Evolutionary conservation across 768 basidiomycete genomes (phyloP).

Genomic region (Serendipita vermifera): DNA sequence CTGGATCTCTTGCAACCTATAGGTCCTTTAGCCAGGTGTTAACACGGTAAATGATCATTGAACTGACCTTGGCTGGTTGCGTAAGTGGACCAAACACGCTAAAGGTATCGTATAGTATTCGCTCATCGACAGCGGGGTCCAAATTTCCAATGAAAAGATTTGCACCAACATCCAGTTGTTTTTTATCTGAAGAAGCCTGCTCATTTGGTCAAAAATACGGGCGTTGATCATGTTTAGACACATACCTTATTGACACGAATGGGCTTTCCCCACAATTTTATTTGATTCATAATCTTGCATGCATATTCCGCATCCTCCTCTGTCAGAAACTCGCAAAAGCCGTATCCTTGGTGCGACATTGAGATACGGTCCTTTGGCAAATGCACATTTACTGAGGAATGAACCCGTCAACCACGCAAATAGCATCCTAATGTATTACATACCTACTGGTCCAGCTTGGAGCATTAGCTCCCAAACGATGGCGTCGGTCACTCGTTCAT

Average conservation of each 20-base stretch:
- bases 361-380: conserved; percentile 97
- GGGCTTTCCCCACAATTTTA: conserved; percentile 97
- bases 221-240: conserved; percentile 14
- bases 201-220: not conserved
- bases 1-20: conserved; percentile 85
- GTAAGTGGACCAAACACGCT: conserved; percentile 89
- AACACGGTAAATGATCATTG: not conserved
- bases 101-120: conserved; percentile 87
- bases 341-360: conserved; percentile 97
- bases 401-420: not conserved
- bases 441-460: conserved; percentile 97
- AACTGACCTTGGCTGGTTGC: conserved; percentile 69
- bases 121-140: conserved; percentile 91
- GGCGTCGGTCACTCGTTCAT: conserved; percentile 88
- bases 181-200: conserved; percentile 94
- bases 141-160: conserved; percentile 94
- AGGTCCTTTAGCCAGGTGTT: not conserved
- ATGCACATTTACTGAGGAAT: conserved; percentile 75
- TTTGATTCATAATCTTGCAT: conserved; percentile 99
- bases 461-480: conserved; percentile 98
- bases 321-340: conserved; percentile 98
- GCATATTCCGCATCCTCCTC: conserved; percentile 99
- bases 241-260: conserved; percentile 96
- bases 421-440: conserved; percentile 23
- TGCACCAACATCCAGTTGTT: conserved; percentile 94